A percentile compares a stretch with the other conserved stretches of the same genome.
phyloP scores from a whole-genome alignment of 257 asterid genomes.

The Galeopsis tetrahit region DNA sequence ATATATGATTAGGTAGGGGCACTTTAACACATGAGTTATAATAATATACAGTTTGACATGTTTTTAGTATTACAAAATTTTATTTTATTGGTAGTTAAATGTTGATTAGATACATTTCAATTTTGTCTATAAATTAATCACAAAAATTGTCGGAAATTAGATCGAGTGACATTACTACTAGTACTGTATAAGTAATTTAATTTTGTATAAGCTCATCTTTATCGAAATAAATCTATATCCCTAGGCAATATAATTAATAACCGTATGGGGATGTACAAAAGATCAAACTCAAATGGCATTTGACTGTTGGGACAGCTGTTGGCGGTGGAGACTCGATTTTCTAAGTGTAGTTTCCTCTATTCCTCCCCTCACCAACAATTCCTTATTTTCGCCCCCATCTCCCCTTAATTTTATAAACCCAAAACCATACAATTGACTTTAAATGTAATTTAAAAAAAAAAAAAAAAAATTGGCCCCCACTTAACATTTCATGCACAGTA shows the following conservation, averaged over 20 bases:
- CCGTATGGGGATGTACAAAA: constrained; percentile 26
- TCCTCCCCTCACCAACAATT: constrained; percentile 7
- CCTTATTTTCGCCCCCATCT: constrained; percentile 21
- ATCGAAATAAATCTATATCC: background rate
- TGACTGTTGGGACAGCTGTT: constrained; percentile 35
- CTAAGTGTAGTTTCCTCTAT: background rate
- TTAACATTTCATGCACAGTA: background rate
- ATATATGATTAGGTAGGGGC: too few relatives aligned
- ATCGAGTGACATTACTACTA: background rate
- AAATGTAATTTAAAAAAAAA: background rate
- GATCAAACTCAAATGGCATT: background rate
- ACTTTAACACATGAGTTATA: too few relatives aligned
- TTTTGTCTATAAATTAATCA: background rate
- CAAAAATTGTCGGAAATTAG: background rate
- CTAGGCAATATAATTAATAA: background rate
- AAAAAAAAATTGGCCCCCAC: background rate
- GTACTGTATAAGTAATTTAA: background rate
- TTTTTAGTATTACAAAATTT: too few relatives aligned
- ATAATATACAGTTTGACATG: too few relatives aligned
- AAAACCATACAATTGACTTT: constrained; percentile 9
- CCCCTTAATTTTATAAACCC: background rate
- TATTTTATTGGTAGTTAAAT: too few relatives aligned
- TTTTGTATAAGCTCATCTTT: background rate
- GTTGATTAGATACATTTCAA: too few relatives aligned
- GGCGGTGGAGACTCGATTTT: constrained; percentile 48